phyloP scores from a whole-genome alignment of 306 rosid genomes.

The Nissolia schottii region DNA sequence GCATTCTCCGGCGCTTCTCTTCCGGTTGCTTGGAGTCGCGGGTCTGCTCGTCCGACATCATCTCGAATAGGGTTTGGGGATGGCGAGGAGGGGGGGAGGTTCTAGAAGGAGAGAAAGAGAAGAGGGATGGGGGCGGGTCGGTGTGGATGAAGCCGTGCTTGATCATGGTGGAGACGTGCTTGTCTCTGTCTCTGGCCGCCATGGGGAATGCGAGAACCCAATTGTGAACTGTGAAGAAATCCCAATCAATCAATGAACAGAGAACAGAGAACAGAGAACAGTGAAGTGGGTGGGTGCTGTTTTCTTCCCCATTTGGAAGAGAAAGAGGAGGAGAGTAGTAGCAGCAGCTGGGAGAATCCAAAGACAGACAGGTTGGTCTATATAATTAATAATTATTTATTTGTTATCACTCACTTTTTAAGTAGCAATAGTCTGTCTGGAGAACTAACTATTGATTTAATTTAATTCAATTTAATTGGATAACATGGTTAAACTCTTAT shows the following conservation, averaged over 20 bases:
- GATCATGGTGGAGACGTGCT: slow-evolving; percentile 70
- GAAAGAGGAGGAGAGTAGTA: not conserved
- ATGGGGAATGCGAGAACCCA: not conserved
- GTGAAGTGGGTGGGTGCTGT: too few species aligned
- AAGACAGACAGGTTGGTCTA: not conserved
- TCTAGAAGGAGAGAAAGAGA: slow-evolving; percentile 73
- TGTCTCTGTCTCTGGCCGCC: slow-evolving; percentile 53
- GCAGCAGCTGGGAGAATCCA: slow-evolving; percentile 2
- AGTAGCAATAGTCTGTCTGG: too few species aligned
- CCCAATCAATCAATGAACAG: too few species aligned
- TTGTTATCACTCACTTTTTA: too few species aligned
- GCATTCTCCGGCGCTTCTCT: slow-evolving; percentile 43
- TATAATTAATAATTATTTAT: not conserved
- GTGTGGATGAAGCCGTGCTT: slow-evolving; percentile 83
- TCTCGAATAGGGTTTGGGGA: slow-evolving; percentile 70
- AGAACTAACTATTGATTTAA: too few species aligned
- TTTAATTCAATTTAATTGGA: too few species aligned
- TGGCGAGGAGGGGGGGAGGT: slow-evolving; percentile 33
- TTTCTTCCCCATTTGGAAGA: not conserved
- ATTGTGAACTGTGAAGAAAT: not conserved
- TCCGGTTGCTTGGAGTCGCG: slow-evolving; percentile 42
- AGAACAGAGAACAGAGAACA: too few species aligned
- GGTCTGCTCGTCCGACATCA: slow-evolving; percentile 62
- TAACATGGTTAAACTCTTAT: too few species aligned
- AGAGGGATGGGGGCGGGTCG: slow-evolving; percentile 38